A percentile compares a stretch with the other conserved stretches of the same genome.
Conservation (phyloP, 768 basidiomycete species). For the Calocybe cyanea region DNA sequence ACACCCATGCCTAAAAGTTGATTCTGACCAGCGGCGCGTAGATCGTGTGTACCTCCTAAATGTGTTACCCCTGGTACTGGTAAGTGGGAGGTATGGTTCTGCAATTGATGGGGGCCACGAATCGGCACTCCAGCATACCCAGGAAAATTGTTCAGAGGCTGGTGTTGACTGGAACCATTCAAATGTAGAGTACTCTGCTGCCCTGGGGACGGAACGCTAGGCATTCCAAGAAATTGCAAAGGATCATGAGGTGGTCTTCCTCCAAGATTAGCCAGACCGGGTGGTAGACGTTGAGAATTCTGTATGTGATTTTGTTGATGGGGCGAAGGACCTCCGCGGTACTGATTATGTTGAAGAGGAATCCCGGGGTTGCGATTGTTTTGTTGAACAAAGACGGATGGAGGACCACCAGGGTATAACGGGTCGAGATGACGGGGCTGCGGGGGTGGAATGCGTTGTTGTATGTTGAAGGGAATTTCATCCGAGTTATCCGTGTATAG, state of each 20-base stretch:
- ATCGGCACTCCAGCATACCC: conserved; percentile 45
- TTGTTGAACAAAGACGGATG: conserved; percentile 54
- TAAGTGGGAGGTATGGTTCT: conserved; percentile 41
- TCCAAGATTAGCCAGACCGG: conserved; percentile 78
- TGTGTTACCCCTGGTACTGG: conserved; percentile 52
- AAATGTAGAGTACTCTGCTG: conserved; percentile 44
- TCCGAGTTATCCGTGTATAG: conserved; percentile 61
- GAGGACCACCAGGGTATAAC: conserved; percentile 47
- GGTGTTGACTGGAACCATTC: conserved; percentile 40
- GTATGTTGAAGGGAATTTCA: conserved; percentile 54
- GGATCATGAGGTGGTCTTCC: conserved; percentile 80
- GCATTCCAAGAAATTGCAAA: conserved; percentile 56
- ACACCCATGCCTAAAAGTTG: conserved; percentile 48
- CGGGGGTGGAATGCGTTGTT: conserved; percentile 50
- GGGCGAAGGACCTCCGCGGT: conserved; percentile 70
- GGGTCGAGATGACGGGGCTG: conserved; percentile 53
- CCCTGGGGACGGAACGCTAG: conserved; percentile 38
- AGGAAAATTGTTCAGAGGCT: conserved; percentile 51
- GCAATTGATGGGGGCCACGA: conserved; percentile 55
- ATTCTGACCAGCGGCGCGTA: conserved; percentile 48
- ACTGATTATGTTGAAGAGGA: conserved; percentile 58
- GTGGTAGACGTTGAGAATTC: conserved; percentile 62
- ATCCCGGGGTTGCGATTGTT: conserved; percentile 48
- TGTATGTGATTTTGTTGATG: conserved; percentile 43
- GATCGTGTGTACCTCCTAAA: conserved; percentile 49